These are phyloP conservation scores for Fusarium euwallaceae DNA, from an alignment of 2,329 filamentous ascomycete genomes.

Conservation along the genomic window DNA sequence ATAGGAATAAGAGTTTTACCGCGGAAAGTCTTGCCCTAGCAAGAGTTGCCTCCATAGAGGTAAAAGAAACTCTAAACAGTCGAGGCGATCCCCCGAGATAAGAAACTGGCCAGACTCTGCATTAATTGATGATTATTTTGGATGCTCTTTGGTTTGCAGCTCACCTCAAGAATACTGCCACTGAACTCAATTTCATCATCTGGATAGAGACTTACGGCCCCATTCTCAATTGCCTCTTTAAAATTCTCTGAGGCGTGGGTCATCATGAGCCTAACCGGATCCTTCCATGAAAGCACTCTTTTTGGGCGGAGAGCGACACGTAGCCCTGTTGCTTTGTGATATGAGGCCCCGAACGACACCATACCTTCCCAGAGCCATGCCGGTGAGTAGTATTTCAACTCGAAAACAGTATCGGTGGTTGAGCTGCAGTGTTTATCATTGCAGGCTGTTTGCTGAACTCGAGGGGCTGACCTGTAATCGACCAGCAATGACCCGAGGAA, in stretches of 20 bases:
- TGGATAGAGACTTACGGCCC: not conserved
- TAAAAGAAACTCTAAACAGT: not conserved
- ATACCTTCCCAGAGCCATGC: conserved; percentile 6
- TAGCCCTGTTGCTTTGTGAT: not conserved
- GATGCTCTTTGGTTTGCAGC: not conserved
- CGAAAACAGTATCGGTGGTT: not conserved
- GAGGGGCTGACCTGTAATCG: not conserved
- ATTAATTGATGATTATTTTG: not conserved
- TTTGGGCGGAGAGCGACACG: conserved; percentile 2
- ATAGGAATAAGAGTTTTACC: not conserved
- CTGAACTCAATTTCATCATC: not conserved
- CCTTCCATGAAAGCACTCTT: not conserved
- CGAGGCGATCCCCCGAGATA: fast-evolving
- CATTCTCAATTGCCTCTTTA: no score
- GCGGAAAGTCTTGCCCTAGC: not conserved
- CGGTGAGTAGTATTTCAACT: not conserved
- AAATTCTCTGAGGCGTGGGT: no score
- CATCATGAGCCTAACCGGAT: no score
- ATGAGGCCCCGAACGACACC: not conserved
- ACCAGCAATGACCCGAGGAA: not conserved
- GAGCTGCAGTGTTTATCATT: not conserved
- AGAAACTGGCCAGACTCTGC: not conserved
- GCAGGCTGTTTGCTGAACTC: not conserved
- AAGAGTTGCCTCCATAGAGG: not conserved
- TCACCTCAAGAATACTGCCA: not conserved